Conservation (phyloP, 1,139 yeast species). For the Saccharomycopsis crataegensis region DNA sequence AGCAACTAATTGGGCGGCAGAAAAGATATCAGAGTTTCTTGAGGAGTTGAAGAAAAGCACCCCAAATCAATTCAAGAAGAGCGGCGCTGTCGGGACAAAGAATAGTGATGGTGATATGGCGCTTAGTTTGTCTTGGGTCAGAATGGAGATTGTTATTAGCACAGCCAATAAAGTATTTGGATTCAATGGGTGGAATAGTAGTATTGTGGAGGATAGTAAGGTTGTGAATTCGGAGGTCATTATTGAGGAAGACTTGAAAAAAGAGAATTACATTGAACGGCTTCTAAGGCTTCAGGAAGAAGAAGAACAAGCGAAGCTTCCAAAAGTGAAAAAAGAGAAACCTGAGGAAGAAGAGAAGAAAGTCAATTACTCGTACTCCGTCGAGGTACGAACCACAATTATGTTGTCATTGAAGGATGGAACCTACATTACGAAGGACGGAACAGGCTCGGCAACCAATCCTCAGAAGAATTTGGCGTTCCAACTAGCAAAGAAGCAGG, state of each 20-base stretch:
- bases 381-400: no score
- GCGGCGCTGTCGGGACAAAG: not conserved
- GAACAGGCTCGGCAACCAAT: conserved; percentile 34
- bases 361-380: no score
- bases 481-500: conserved; percentile 44
- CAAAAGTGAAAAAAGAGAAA: not conserved
- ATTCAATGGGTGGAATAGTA: conserved; percentile 44
- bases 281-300: not conserved
- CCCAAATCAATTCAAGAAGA: not conserved
- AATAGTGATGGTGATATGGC: not conserved
- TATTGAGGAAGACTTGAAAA: conserved; percentile 9
- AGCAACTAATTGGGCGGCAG: not conserved
- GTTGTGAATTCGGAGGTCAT: conserved; percentile 2
- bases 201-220: conserved; percentile 22
- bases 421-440: conserved; percentile 34
- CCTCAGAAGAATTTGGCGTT: conserved; percentile 33
- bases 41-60: not conserved
- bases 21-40: not conserved
- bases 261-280: conserved; percentile 1
- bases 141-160: not conserved
- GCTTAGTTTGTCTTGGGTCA: not conserved
- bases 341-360: not conserved
- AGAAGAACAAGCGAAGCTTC: not conserved
- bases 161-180: conserved; percentile 44
- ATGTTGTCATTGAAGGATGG: conserved; percentile 41